phyloP scores from a whole-genome alignment of 1,139 yeast genomes.

The Taphrina pruni region DNA sequence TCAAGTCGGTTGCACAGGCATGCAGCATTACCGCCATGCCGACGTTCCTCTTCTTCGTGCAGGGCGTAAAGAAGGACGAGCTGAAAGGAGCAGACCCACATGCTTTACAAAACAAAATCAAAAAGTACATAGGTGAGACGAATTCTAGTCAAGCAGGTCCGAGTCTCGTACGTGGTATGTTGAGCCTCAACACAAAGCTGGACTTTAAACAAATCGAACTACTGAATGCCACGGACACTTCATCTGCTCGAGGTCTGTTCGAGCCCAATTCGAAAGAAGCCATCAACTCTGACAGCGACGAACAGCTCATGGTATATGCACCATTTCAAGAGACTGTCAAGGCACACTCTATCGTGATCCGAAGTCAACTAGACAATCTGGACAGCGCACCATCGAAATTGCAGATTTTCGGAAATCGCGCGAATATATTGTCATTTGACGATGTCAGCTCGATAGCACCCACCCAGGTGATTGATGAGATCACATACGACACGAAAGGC shows the following conservation, averaged over 20 bases:
- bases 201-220: slow-evolving; percentile 34
- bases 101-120: slow-evolving; percentile 39
- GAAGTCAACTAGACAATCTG: slow-evolving; percentile 14
- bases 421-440: slow-evolving; percentile 43
- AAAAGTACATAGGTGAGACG: slow-evolving; percentile 10
- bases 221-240: slow-evolving; percentile 18
- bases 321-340: slow-evolving; percentile 43
- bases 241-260: slow-evolving; percentile 18
- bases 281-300: slow-evolving; percentile 44
- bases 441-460: slow-evolving; percentile 40
- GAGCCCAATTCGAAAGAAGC: slow-evolving; percentile 25
- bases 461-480: slow-evolving; percentile 37
- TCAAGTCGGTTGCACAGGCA: slow-evolving; percentile 56
- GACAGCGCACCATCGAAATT: slow-evolving; percentile 41
- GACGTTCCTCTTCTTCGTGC: slow-evolving; percentile 74
- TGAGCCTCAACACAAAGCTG: slow-evolving; percentile 23
- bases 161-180: slow-evolving; percentile 16
- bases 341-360: slow-evolving; percentile 35
- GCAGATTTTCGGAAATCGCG: slow-evolving; percentile 38
- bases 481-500: slow-evolving; percentile 40
- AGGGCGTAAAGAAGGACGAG: slow-evolving; percentile 66
- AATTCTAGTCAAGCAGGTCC: not conserved
- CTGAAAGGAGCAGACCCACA: slow-evolving; percentile 73
- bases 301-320: slow-evolving; percentile 43
- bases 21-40: slow-evolving; percentile 55